Percentiles rank a stretch among this genome's conserved stretches.
phyloP scores from a whole-genome alignment of 164 flowering plant genomes.

The Berberis thunbergii region DNA sequence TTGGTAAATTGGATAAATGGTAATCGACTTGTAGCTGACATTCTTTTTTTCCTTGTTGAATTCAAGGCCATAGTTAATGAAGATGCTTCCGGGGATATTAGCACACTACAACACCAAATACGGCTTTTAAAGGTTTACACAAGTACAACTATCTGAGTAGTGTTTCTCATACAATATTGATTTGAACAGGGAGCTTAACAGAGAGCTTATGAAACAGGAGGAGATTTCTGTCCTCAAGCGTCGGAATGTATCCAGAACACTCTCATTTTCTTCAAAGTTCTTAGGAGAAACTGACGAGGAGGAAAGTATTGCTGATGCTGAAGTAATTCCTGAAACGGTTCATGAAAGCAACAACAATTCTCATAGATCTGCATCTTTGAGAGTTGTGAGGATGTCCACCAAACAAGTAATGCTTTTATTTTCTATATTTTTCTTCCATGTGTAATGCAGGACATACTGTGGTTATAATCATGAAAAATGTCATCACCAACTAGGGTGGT shows the following conservation, averaged over 20 bases:
- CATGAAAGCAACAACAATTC: slow-evolving; percentile 12
- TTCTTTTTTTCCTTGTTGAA: not conserved
- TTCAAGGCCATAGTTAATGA: slow-evolving; percentile 92
- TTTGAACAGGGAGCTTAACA: not conserved
- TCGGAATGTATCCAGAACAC: slow-evolving; percentile 68
- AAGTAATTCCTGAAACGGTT: slow-evolving; percentile 12
- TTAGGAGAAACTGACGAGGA: slow-evolving; percentile 16
- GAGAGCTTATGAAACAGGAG: slow-evolving; percentile 45
- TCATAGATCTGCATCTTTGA: slow-evolving; percentile 34
- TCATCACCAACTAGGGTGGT: too few species aligned
- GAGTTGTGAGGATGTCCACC: slow-evolving; percentile 50
- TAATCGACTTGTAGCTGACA: slow-evolving; percentile 4
- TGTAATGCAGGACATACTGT: too few species aligned
- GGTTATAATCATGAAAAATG: too few species aligned
- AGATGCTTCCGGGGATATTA: slow-evolving; percentile 86
- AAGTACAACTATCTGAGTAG: not conserved
- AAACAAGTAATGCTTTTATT: slow-evolving; percentile 51
- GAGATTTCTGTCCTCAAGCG: slow-evolving; percentile 73
- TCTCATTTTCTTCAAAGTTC: slow-evolving; percentile 43
- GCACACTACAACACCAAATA: slow-evolving; percentile 69
- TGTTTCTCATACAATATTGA: not conserved
- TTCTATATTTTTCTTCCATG: too few species aligned
- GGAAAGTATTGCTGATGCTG: slow-evolving; percentile 13
- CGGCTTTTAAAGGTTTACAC: slow-evolving; percentile 58
- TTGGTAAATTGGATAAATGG: not conserved